Conservation (phyloP, 2,329 filamentous ascomycete genomes). For the Hypoxylon sp. region DNA sequence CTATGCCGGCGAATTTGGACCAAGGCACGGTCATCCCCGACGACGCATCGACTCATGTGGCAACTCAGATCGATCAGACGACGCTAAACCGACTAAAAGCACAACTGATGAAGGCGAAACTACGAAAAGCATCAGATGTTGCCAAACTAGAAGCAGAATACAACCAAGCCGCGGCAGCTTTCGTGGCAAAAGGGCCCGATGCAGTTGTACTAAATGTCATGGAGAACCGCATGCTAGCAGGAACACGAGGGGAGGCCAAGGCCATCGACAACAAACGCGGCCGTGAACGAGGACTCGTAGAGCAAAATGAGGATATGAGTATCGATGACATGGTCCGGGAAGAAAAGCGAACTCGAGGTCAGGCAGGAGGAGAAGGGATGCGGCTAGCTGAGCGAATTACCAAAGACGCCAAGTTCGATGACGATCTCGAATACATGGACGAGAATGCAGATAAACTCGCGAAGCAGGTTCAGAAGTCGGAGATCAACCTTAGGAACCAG, state of each 20-base stretch:
- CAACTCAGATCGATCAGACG: constrained; percentile 76
- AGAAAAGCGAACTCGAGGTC: constrained; percentile 84
- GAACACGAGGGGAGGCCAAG: constrained; percentile 78
- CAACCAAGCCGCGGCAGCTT: constrained; percentile 76
- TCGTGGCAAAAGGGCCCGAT: constrained; percentile 67
- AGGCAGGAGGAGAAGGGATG: constrained; percentile 81
- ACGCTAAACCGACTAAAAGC: constrained; percentile 90
- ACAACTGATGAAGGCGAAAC: constrained; percentile 94
- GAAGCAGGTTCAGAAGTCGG: constrained; percentile 86
- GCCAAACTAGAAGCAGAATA: constrained; percentile 85
- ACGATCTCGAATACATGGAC: constrained; percentile 96
- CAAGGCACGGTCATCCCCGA: constrained; percentile 71
- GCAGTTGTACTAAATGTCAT: constrained; percentile 86
- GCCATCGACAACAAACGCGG: constrained; percentile 83
- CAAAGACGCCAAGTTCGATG: constrained; percentile 89
- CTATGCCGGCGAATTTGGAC: constrained; percentile 51
- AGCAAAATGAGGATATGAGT: constrained; percentile 94
- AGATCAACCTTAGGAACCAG: constrained; percentile 86
- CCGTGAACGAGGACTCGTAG: constrained; percentile 83
- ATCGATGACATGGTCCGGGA: constrained; percentile 98
- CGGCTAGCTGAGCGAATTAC: constrained; percentile 92
- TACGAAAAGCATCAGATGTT: constrained; percentile 80
- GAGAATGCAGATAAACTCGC: constrained; percentile 94
- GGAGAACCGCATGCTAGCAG: constrained; percentile 90
- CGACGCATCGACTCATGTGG: constrained; percentile 59